Evolutionary conservation across 805 yeast species (phyloP), one percentile per base, ranked within the genome.

Genomic region (Starmerella bombi): DNA sequence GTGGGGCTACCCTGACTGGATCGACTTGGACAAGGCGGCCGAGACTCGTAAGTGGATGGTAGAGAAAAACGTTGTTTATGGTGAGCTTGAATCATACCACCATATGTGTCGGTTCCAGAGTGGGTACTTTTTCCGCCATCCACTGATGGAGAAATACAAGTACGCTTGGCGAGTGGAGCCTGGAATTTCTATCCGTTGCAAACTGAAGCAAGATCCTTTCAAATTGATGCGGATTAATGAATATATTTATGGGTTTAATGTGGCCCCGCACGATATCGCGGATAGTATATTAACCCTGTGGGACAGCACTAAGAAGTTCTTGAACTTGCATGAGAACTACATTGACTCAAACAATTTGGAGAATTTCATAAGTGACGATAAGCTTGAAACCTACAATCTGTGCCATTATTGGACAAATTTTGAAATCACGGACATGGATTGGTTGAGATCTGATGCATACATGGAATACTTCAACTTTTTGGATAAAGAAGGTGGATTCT

Each of bases 401-500:
- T 84, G 95, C 58, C 94, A 83, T 58, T 80, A 80, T 67, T 81
- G 93, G 86, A 72, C 86, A 31, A 84, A 84, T 64, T 84, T 84
- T 51, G 94, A 83, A 63, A 69, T 83, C 55, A 93, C 79, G 6
- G 71, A 75, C 40, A 67, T 82, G 59, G 69, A 72, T 41, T 72
- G 83, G 59, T 81, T 84, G 83, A 70, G 91, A 57, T 60, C 73
- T 16, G 73, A 76, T 38, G 82, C 82, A 7, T 84, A 84, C 57
- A 52, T 60, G 34, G 68, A 71, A 42, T 84, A 77, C 60, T 84
- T 84, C 52, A 79, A 80, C 16, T 64, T 69, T 52, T 70, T 84
- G 54, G 94, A 84, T 61, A 60, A 72, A 46, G 72, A 78, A 14
- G 94, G 94, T 59, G 94, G 94, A n/a, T 84, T 84, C 64, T 84